These are phyloP conservation scores for Bipolaris bicolor DNA, from an alignment of 2,329 filamentous ascomycete species.

Conservation along the genomic window DNA sequence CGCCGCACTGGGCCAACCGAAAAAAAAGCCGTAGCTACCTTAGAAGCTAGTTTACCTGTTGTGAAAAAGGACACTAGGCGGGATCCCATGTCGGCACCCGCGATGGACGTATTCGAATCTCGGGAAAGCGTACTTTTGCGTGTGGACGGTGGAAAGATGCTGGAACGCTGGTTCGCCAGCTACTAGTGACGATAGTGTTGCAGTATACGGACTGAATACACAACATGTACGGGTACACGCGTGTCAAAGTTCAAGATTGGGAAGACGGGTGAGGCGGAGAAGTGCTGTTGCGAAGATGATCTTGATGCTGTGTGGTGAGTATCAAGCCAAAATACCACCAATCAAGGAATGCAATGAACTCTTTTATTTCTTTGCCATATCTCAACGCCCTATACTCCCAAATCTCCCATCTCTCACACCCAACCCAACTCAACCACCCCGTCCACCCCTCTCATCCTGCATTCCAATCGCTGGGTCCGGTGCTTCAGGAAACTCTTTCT, in stretches of 20 bases:
- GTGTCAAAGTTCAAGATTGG: neutral
- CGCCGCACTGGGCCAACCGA: neutral
- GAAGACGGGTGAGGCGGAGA: neutral
- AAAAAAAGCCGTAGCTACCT: neutral
- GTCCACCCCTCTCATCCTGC: conserved; percentile 58
- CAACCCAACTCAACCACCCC: conserved; percentile 43
- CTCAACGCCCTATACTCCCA: too few relatives aligned
- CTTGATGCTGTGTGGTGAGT: neutral
- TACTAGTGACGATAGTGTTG: neutral
- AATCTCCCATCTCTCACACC: neutral
- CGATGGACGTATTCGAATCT: neutral
- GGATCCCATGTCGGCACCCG: neutral
- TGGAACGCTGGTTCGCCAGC: neutral
- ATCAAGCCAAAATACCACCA: neutral
- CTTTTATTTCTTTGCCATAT: neutral
- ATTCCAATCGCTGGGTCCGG: conserved; percentile 57
- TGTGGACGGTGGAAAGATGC: neutral
- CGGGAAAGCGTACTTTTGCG: neutral
- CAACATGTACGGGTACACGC: neutral
- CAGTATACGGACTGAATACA: neutral
- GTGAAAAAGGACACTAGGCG: neutral
- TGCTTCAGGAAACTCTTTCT: conserved; percentile 56
- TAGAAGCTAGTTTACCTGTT: neutral
- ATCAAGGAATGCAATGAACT: too few relatives aligned
- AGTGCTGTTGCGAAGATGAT: neutral